A percentile compares a stretch with the other conserved stretches of the same genome.
Conservation (phyloP, 495 filamentous ascomycete genomes). For the Parmelia sp. region DNA sequence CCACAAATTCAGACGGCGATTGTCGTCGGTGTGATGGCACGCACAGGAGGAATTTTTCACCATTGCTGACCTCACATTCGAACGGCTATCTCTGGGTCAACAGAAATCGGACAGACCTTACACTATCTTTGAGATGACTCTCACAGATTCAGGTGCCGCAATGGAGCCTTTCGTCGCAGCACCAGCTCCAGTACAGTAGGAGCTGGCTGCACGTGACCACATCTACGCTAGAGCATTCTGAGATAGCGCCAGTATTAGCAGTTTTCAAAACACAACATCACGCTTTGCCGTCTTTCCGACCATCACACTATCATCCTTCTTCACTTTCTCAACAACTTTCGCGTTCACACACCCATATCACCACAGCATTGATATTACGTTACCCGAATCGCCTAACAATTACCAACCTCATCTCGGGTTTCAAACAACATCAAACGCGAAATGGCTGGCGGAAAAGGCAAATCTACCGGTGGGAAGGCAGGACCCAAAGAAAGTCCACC, state of each 20-base stretch:
- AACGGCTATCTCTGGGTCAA: not conserved
- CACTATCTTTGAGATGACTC: not conserved
- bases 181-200: not conserved
- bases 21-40: not conserved
- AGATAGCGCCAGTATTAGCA: conserved; percentile 5
- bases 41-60: not conserved
- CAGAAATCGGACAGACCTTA: not conserved
- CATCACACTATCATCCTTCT: conserved; percentile 15
- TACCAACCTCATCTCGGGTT: not conserved
- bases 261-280: conserved; percentile 21
- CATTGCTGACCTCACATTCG: not conserved
- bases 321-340: conserved; percentile 5
- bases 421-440: conserved; percentile 27
- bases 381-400: conserved; percentile 11
- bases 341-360: not conserved
- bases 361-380: not conserved
- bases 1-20: not conserved
- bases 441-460: conserved; percentile 88
- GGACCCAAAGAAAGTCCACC: conserved; percentile 63
- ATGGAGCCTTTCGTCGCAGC: not conserved
- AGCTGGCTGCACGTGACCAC: not conserved
- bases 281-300: conserved; percentile 20
- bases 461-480: conserved; percentile 91
- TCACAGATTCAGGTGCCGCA: not conserved
- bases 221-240: not conserved